A percentile compares a stretch with the other conserved stretches of the same genome.
Evolutionary conservation across 2,329 filamentous ascomycete genomes (phyloP).

Genomic region (Trichophyton mentagrophytes): DNA sequence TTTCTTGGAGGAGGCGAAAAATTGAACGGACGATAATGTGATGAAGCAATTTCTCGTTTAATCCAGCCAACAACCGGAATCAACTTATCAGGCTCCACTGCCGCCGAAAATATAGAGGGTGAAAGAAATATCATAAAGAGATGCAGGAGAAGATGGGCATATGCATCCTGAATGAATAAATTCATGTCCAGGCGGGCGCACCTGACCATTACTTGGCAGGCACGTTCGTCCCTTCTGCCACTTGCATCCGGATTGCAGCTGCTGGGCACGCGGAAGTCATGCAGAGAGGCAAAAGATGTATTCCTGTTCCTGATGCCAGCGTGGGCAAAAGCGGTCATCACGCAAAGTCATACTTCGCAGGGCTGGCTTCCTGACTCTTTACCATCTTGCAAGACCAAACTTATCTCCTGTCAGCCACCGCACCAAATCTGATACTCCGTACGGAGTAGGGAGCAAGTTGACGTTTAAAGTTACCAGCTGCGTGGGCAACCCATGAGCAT

Average conservation of each 20-base stretch:
- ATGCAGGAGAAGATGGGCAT: neutral
- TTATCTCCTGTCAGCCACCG: neutral
- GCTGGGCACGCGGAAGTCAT: neutral
- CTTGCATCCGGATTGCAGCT: neutral
- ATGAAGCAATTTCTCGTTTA: neutral
- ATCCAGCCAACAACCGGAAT: neutral
- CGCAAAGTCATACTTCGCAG: neutral
- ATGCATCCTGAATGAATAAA: neutral
- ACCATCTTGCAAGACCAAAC: no score
- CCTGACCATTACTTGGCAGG: neutral
- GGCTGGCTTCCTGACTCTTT: neutral
- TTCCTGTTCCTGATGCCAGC: neutral
- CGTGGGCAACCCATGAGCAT: neutral
- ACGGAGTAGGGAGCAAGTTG: neutral
- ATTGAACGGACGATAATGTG: neutral
- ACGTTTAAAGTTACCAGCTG: slow-evolving; percentile 4
- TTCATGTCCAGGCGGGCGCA: neutral
- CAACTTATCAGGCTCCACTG: neutral
- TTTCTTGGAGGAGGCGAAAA: neutral
- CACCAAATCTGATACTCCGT: neutral
- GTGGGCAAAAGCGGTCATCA: neutral
- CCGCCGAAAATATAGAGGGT: neutral
- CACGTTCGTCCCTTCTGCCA: neutral
- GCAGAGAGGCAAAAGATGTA: neutral
- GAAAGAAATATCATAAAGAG: neutral